Evolutionary conservation across 495 filamentous ascomycete genomes (phyloP).

Genomic region (Alectoria sarmentosa): DNA sequence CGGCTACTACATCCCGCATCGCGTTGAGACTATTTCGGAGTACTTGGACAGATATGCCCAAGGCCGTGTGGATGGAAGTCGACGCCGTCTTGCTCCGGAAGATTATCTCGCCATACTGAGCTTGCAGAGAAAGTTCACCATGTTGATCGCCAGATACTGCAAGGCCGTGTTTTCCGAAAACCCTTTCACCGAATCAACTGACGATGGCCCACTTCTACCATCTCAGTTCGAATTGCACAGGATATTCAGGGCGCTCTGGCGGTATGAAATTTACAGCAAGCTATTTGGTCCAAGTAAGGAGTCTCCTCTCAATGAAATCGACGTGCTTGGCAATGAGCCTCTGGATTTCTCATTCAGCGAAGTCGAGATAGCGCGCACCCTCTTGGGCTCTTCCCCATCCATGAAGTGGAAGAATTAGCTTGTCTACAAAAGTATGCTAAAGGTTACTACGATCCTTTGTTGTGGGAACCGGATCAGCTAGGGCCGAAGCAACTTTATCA

Average conservation of each 20-base stretch:
- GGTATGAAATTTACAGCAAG: neutral
- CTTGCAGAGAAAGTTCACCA: neutral
- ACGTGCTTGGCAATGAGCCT: neutral
- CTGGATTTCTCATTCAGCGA: neutral
- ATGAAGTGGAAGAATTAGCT: conserved; percentile 6
- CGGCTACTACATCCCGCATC: no score
- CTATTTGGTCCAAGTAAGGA: neutral
- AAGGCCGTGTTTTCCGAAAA: neutral
- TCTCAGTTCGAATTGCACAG: neutral
- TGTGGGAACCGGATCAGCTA: neutral
- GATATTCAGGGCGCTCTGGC: neutral
- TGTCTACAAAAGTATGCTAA: neutral
- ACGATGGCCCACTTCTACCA: neutral
- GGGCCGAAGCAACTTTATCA: neutral
- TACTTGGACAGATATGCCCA: neutral
- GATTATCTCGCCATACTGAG: conserved; percentile 1
- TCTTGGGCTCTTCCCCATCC: conserved; percentile 2
- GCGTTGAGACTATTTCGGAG: no score
- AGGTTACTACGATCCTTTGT: neutral
- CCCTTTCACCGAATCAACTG: neutral
- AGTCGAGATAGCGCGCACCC: neutral
- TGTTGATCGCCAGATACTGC: neutral
- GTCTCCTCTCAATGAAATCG: neutral
- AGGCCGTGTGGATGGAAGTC: neutral
- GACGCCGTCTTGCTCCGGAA: neutral